Conservation (phyloP, 805 yeast species). For the Yarrowia deformans region DNA sequence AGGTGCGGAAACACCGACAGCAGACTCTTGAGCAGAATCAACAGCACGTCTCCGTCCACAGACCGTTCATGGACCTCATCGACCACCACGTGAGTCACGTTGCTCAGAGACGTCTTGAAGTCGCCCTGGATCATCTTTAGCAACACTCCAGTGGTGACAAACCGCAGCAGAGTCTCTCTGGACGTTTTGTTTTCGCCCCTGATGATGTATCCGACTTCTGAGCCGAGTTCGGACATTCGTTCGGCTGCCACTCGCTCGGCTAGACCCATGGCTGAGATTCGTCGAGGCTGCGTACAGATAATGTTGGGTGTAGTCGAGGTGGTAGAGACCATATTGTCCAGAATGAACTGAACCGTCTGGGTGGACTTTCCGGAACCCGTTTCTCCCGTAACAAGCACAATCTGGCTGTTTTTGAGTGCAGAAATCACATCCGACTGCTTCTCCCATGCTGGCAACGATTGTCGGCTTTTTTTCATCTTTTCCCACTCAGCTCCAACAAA, state of each 20-base stretch:
- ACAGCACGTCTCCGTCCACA: constrained; percentile 83
- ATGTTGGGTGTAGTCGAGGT: constrained; percentile 61
- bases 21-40: constrained; percentile 75
- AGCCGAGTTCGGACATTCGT: constrained; percentile 67
- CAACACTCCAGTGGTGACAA: constrained; percentile 92
- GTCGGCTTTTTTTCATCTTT: constrained; percentile 57
- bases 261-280: constrained; percentile 92
- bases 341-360: constrained; percentile 86
- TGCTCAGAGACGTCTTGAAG: constrained; percentile 49
- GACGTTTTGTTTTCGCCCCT: constrained; percentile 83
- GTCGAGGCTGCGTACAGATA: constrained; percentile 92
- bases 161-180: constrained; percentile 71
- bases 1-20: constrained; percentile 57
- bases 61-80: constrained; percentile 99
- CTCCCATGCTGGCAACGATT: constrained; percentile 83
- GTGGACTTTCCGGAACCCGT: constrained; percentile 98
- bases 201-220: constrained; percentile 86
- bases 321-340: constrained; percentile 65
- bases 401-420: constrained; percentile 55
- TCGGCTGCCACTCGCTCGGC: constrained; percentile 93
- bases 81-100: constrained; percentile 74
- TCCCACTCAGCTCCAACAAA: not conserved
- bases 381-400: constrained; percentile 89
- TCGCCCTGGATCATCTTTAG: constrained; percentile 79
- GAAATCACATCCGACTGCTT: constrained; percentile 64